These are phyloP conservation scores for Bolboschoenoplectus hybrid DNA, from an alignment of 202 grass and related monocot species.

Conservation along the genomic window DNA sequence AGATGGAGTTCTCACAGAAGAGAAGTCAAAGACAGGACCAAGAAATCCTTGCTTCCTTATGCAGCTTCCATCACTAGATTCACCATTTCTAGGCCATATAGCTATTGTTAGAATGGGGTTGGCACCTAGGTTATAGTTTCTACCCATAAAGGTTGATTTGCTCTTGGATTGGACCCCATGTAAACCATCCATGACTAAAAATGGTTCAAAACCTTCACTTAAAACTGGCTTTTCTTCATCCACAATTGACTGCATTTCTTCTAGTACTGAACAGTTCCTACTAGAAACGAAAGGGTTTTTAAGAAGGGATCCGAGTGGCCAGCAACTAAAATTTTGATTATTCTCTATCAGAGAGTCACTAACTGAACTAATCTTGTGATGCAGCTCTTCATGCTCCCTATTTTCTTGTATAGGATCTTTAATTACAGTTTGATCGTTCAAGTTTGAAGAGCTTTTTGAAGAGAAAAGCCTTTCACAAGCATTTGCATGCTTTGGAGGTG, in stretches of 20 bases:
- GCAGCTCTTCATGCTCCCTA: constrained; percentile 39
- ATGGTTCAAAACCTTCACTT: constrained; percentile 43
- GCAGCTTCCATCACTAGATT: constrained; percentile 38
- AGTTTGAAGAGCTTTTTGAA: constrained; percentile 42
- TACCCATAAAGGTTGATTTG: constrained; percentile 45
- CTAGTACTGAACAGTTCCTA: constrained; percentile 36
- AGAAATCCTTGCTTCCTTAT: constrained; percentile 46
- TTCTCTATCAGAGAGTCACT: constrained; percentile 45
- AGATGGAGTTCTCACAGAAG: constrained; percentile 71
- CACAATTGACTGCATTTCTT: constrained; percentile 43
- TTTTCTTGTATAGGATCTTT: constrained; percentile 37
- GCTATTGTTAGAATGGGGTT: constrained; percentile 73
- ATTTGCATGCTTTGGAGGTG: constrained; percentile 40
- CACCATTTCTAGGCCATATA: constrained; percentile 39
- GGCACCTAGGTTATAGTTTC: constrained; percentile 63
- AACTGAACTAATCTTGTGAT: constrained; percentile 44
- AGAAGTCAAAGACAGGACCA: constrained; percentile 66
- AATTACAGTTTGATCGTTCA: constrained; percentile 41
- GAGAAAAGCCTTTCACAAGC: constrained; percentile 49
- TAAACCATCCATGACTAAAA: constrained; percentile 37
- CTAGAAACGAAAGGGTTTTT: constrained; percentile 49
- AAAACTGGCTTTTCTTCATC: constrained; percentile 45
- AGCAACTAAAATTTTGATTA: constrained; percentile 54
- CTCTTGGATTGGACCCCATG: constrained; percentile 39
- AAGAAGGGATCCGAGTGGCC: constrained; percentile 51